phyloP scores from a whole-genome alignment of 495 filamentous ascomycete species.

The Xylaria acuta region DNA sequence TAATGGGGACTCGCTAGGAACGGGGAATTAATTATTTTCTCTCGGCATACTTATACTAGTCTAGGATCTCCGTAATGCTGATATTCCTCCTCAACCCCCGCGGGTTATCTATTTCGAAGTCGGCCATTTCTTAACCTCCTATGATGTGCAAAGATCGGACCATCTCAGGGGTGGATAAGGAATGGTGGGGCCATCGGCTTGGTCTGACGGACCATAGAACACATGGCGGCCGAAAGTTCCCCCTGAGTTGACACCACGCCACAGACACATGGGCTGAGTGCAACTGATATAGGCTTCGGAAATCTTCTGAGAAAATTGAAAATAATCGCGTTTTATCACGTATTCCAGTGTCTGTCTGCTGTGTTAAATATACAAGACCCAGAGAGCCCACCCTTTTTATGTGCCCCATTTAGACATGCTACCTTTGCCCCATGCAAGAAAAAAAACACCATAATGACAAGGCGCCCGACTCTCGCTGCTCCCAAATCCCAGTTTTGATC shows the following conservation, averaged over 20 bases:
- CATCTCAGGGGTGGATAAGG: neutral
- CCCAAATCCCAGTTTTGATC: slow-evolving; percentile 1
- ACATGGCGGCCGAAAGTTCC: slow-evolving; percentile 17
- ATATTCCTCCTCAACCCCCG: neutral
- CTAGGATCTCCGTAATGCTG: neutral
- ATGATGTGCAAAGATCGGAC: neutral
- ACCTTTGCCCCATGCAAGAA: slow-evolving; percentile 2
- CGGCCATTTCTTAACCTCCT: slow-evolving; percentile 12
- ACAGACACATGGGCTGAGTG: neutral
- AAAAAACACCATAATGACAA: slow-evolving; percentile 12
- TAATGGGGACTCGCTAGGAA: neutral
- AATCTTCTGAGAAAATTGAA: neutral
- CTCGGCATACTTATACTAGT: neutral
- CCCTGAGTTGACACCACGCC: neutral
- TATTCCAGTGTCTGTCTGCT: neutral
- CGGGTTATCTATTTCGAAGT: neutral
- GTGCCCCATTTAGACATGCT: slow-evolving; percentile 9
- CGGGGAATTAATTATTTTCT: too few relatives aligned
- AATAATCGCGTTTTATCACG: neutral
- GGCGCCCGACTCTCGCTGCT: neutral
- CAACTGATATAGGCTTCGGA: neutral
- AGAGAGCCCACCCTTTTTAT: slow-evolving; percentile 17
- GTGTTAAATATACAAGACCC: slow-evolving; percentile 7
- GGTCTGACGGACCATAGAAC: neutral
- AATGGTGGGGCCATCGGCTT: slow-evolving; percentile 17